These are phyloP conservation scores for Phialocephala sp. DNA, from an alignment of 2,329 filamentous ascomycete species.

Conservation along the genomic window DNA sequence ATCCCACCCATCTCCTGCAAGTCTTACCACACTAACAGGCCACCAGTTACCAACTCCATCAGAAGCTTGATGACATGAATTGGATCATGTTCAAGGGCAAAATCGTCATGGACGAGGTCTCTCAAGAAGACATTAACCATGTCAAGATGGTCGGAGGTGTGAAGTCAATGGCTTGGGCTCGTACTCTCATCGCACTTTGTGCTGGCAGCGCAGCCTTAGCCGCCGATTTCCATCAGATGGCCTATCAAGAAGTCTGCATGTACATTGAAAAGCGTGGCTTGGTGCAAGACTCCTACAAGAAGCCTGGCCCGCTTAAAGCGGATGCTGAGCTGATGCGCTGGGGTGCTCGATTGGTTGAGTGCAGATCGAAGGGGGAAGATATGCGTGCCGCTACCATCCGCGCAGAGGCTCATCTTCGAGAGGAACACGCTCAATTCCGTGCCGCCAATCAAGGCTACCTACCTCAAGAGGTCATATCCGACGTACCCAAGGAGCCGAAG, in stretches of 20 bases:
- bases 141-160: not conserved
- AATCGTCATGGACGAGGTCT: not conserved
- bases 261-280: not conserved
- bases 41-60: not conserved
- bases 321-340: not conserved
- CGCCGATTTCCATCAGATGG: not conserved
- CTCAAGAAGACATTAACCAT: not conserved
- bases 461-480: not conserved
- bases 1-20: not conserved
- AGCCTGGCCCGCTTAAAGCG: not conserved
- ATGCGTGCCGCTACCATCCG: not conserved
- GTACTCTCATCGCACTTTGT: not conserved
- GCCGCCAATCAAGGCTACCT: not conserved
- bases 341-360: not conserved
- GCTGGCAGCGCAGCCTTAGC: constrained; percentile 1
- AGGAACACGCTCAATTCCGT: not conserved
- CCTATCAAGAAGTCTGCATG: not conserved
- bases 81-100: not conserved
- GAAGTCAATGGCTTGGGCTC: not conserved
- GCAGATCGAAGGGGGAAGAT: too few species aligned
- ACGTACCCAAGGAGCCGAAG: not conserved
- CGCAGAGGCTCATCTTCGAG: not conserved
- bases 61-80: not conserved
- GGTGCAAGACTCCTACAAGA: not conserved
- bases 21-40: not conserved